Evolutionary conservation across 306 rosid species (phyloP).

Genomic region (Quercus parvula): DNA sequence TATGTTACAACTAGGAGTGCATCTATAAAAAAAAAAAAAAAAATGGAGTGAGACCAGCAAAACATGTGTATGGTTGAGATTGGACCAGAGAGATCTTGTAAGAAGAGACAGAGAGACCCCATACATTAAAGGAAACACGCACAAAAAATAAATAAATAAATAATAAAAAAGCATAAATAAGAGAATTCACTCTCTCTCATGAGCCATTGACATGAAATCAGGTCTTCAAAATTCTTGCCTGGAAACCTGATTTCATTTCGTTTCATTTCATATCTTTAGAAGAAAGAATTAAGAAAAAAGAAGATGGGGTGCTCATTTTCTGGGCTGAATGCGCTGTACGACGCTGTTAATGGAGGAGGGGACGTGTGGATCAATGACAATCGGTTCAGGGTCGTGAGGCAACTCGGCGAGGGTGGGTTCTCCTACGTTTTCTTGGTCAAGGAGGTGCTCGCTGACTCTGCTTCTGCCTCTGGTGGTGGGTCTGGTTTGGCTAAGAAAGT

Average conservation of each 20-base stretch:
- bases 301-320: conserved; percentile 95
- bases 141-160: background rate
- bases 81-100: conserved; percentile 12
- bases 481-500: conserved; percentile 65
- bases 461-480: conserved; percentile 32
- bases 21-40: background rate
- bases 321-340: conserved; percentile 83
- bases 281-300: background rate
- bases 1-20: background rate
- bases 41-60: background rate
- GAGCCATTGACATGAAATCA: conserved; percentile 42
- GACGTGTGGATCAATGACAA: conserved; percentile 98
- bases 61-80: conserved; percentile 38
- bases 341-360: conserved; percentile 89
- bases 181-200: background rate
- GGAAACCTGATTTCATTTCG: conserved; percentile 36
- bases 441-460: conserved; percentile 55
- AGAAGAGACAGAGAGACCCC: background rate
- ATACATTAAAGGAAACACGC: background rate
- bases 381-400: conserved; percentile 82
- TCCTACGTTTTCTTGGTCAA: conserved; percentile 81
- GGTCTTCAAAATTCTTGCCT: conserved; percentile 36
- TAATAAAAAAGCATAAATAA: background rate
- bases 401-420: conserved; percentile 99
- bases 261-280: conserved; percentile 22